Conservation (phyloP, 169 alveolate genomes). For the Ichthyophthirius multifiliis region DNA sequence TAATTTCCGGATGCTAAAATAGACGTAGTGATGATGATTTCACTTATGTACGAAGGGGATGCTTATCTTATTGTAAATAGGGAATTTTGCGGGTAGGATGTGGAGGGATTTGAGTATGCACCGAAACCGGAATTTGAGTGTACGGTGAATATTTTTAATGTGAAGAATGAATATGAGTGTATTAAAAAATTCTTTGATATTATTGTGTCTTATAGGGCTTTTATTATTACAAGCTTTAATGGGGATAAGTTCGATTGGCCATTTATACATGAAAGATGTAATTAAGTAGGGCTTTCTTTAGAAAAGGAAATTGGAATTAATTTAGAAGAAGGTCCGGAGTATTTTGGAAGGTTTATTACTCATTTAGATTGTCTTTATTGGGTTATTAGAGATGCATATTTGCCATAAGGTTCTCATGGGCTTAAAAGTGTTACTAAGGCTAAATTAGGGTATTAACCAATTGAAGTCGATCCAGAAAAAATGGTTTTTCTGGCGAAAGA, state of each 20-base stretch:
- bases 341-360: slow-evolving; percentile 86
- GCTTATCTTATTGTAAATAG: slow-evolving; percentile 96
- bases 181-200: slow-evolving; percentile 58
- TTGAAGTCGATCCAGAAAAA: slow-evolving; percentile 98
- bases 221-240: slow-evolving; percentile 95
- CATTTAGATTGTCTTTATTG: slow-evolving; percentile 98
- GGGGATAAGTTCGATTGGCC: slow-evolving; percentile 99
- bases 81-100: slow-evolving; percentile 91
- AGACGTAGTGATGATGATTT: slow-evolving; percentile 90
- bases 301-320: slow-evolving; percentile 87
- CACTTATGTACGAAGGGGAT: slow-evolving; percentile 96
- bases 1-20: slow-evolving; percentile 97
- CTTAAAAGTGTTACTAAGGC: slow-evolving; percentile 97
- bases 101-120: slow-evolving; percentile 93
- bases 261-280: slow-evolving; percentile 92
- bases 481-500: slow-evolving; percentile 95
- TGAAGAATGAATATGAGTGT: slow-evolving; percentile 47
- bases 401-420: slow-evolving; percentile 89
- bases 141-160: slow-evolving; percentile 8
- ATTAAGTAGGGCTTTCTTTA: slow-evolving; percentile 86
- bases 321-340: slow-evolving; percentile 59
- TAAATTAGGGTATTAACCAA: slow-evolving; percentile 98
- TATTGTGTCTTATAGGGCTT: slow-evolving; percentile 85
- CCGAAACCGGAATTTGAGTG: slow-evolving; percentile 93
- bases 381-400: slow-evolving; percentile 99